Evolutionary conservation across 2,329 filamentous ascomycete genomes (phyloP), one percentile per base, ranked within the genome.

Genomic region (Harringtonia aguacate): DNA sequence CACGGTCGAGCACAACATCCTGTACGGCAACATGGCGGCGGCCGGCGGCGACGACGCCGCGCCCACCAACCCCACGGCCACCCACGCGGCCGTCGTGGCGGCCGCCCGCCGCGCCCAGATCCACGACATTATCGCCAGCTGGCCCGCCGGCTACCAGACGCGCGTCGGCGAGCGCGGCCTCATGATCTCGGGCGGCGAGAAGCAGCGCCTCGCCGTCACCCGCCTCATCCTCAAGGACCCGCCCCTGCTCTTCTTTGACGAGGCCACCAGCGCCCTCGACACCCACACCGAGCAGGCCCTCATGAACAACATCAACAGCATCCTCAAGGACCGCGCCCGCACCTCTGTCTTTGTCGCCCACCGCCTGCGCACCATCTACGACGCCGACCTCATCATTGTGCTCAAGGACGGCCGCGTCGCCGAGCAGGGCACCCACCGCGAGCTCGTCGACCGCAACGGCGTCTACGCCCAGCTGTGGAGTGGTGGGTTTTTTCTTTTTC

Each of bases 341-440:
- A 97, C 92, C 1, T 95, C 88, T 53, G 86, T 98, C 1, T 97
- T 97, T 58, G 84, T 98, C 6, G 92, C 92, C 8, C 92, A 97
- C 62, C 77, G 92, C 17, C 66, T 98, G 47, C 77, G 90, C 42
- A 97, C 92, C 0, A 95, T 98, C 52, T 94, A 86, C 56, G 92
- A 97, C 56, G 86, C 86, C 33, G 85, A 97, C 62, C 68, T 89
- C 54, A 97, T 97, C 54, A 89, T 97, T 55, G 92, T 97, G 31
- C 67, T 97, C 45, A 83, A 81, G 58, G 81, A 85, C 48, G 92
- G 92, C 0, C 70, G 69, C 14, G 88, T 97, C n/a, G 86, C 81
- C 3, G 92, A 97, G 66, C 79, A 77, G 61, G 92, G 92, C 14
- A 94, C 85, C 15, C 92, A 98, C 61, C 75, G 83, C 47, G 77